Percentiles rank a stretch among this genome's conserved stretches.
These are phyloP conservation scores for Panicum virgatum DNA, from an alignment of 202 grass and related monocot species.

Conservation along the genomic window DNA sequence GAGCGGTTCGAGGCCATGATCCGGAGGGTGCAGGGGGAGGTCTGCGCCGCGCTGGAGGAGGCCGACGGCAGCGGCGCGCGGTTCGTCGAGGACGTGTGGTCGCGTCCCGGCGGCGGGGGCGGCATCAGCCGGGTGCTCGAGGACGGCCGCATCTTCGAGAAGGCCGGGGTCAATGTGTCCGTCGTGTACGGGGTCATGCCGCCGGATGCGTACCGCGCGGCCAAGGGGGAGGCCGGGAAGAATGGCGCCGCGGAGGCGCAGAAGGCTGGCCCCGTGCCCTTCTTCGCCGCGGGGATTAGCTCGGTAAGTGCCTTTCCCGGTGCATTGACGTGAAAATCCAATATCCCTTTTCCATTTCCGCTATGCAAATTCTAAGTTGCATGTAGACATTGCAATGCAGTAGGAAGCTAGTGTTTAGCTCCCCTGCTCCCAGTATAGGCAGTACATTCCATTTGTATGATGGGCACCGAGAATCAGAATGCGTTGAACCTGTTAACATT, in stretches of 20 bases:
- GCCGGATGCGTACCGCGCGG: conserved; percentile 90
- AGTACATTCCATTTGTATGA: not conserved
- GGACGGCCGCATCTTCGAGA: conserved; percentile 89
- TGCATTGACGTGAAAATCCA: not conserved
- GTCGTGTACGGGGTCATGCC: conserved; percentile 97
- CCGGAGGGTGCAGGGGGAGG: conserved; percentile 77
- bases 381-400: not conserved
- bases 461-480: not conserved
- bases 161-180: conserved; percentile 93
- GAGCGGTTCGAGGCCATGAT: conserved; percentile 97
- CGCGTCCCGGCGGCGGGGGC: conserved; percentile 76
- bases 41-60: conserved; percentile 84
- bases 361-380: not conserved
- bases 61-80: conserved; percentile 65
- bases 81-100: conserved; percentile 97
- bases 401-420: not conserved
- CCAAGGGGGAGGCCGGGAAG: conserved; percentile 64
- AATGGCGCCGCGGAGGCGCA: conserved; percentile 38
- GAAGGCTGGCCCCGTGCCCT: conserved; percentile 78
- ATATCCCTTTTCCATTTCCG: conserved; percentile 7
- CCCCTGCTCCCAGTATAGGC: not conserved
- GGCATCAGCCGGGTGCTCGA: conserved; percentile 95
- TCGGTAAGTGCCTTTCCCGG: conserved; percentile 51
- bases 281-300: conserved; percentile 93
- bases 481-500: not conserved